Conservation (phyloP, 1,284 basidiomycete genomes). For the Puccinia triticina region DNA sequence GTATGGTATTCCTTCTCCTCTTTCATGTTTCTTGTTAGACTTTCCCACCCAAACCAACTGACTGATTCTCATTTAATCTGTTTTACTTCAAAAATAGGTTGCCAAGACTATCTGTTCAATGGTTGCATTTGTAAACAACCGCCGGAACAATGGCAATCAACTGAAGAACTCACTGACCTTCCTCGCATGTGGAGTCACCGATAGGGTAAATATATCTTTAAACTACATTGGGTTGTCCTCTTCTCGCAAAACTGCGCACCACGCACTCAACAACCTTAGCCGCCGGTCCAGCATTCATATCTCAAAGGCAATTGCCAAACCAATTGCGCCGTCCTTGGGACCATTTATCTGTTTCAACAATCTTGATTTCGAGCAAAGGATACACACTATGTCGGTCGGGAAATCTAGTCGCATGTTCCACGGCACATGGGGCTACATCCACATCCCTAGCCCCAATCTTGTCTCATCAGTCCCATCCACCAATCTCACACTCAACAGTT, state of each 20-base stretch:
- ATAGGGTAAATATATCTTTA: not conserved
- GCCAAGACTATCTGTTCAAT: not conserved
- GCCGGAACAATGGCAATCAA: not conserved
- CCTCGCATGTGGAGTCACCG: not conserved
- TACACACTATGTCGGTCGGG: not conserved
- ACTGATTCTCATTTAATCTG: too few species aligned
- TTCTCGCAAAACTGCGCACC: not conserved
- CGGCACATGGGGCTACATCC: constrained; percentile 15
- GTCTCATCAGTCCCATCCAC: not conserved
- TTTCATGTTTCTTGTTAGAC: too few species aligned
- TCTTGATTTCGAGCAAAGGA: not conserved
- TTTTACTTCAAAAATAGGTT: too few species aligned
- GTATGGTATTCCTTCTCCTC: too few species aligned
- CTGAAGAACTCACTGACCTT: not conserved
- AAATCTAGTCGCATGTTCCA: not conserved
- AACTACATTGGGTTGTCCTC: constrained; percentile 2
- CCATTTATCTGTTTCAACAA: not conserved
- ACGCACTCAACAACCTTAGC: not conserved
- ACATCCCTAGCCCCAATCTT: not conserved
- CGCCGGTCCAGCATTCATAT: not conserved
- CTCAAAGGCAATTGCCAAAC: not conserved
- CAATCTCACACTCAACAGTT: not conserved
- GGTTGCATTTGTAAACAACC: not conserved
- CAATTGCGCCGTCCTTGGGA: too few species aligned
- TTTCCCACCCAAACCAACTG: too few species aligned